Percentiles rank a stretch among this genome's conserved stretches.
These are phyloP conservation scores for Platanus orientalis DNA, from an alignment of 164 flowering plant genomes.

Conservation along the genomic window DNA sequence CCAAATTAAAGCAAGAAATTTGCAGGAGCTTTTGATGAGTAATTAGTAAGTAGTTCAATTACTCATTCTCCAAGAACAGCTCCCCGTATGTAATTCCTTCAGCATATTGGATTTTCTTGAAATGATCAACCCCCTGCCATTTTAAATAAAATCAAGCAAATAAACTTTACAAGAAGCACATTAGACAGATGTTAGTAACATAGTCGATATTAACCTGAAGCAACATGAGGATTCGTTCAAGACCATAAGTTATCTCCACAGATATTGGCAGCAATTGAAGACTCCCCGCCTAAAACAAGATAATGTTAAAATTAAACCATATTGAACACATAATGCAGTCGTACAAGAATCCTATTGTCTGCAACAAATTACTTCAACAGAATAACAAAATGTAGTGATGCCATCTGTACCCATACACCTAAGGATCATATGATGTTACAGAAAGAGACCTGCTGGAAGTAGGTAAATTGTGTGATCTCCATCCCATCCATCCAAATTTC, in stretches of 20 bases:
- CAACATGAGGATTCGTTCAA: conserved; percentile 92
- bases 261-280: conserved; percentile 76
- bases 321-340: not conserved
- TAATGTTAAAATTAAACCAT: conserved; percentile 1
- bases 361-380: no score
- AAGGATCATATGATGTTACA: not conserved
- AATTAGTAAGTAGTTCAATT: conserved; percentile 16
- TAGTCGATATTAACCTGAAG: conserved; percentile 67
- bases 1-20: not conserved
- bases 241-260: conserved; percentile 99
- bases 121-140: conserved; percentile 94
- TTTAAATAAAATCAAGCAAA: not conserved
- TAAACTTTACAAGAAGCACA: not conserved
- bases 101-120: conserved; percentile 88
- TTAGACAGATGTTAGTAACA: conserved; percentile 4
- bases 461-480: conserved; percentile 98
- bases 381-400: conserved; percentile 1
- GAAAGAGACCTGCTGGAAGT: conserved; percentile 86
- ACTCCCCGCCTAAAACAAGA: conserved; percentile 76
- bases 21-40: not conserved
- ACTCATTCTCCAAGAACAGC: conserved; percentile 95
- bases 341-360: no score
- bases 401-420: not conserved
- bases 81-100: conserved; percentile 96
- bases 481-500: conserved; percentile 99